These are phyloP conservation scores for Barbarea vulgaris DNA, from an alignment of 345 rosid species.

Conservation along the genomic window DNA sequence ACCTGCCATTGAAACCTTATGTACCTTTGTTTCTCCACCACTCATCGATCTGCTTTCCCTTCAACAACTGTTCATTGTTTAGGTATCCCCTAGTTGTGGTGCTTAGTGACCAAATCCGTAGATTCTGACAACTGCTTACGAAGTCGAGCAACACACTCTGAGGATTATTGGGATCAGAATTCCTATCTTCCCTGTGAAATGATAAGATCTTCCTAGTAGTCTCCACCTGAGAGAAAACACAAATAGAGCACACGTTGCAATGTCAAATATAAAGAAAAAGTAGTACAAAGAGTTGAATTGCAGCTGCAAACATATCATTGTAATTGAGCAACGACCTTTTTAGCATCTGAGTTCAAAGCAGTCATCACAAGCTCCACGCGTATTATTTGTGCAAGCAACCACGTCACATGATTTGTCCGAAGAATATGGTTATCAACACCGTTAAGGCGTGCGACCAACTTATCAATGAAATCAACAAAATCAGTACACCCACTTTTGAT, in stretches of 20 bases:
- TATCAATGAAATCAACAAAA: constrained; percentile 96
- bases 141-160: constrained; percentile 97
- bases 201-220: constrained; percentile 85
- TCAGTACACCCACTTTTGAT: constrained; percentile 93
- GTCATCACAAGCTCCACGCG: constrained; percentile 79
- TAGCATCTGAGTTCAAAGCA: constrained; percentile 77
- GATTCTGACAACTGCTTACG: constrained; percentile 94
- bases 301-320: constrained; percentile 16
- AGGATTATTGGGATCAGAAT: constrained; percentile 85
- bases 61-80: constrained; percentile 87
- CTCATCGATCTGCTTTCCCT: constrained; percentile 98
- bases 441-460: constrained; percentile 73
- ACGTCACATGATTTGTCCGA: constrained; percentile 96
- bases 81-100: constrained; percentile 79
- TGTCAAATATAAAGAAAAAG: constrained; percentile 23
- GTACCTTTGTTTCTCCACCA: constrained; percentile 99
- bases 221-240: constrained; percentile 69
- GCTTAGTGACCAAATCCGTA: constrained; percentile 94
- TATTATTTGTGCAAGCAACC: constrained; percentile 91
- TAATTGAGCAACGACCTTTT: constrained; percentile 61
- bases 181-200: constrained; percentile 92
- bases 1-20: constrained; percentile 20
- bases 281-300: neutral
- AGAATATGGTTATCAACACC: constrained; percentile 75
- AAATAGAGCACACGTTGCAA: constrained; percentile 36